Base-by-base conservation (phyloP, 2,329 filamentous ascomycete genomes). In the Aspergillus aculeatinus region DNA sequence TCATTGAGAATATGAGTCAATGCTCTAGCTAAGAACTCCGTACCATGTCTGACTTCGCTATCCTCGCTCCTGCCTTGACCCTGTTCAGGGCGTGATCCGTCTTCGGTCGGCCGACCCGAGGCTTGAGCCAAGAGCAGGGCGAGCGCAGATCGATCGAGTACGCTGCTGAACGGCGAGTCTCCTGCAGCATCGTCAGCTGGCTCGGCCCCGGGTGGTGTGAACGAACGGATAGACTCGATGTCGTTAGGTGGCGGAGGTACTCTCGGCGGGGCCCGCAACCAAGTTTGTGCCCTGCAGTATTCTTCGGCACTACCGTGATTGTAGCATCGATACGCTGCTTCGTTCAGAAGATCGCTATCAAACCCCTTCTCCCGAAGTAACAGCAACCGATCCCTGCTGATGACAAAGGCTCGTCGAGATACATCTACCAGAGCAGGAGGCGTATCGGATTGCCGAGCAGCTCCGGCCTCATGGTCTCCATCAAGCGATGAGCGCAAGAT, bases 281-380 rank as follows among this genome's bases (percentile, higher is more conserved):
- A 80, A 51, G 75, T 79, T 61, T 90, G 85, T 14, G 87, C 85
- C 58, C 80, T 81, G 71, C 90, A 95, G 72, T 98, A 98, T 58
- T 95, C 90, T 35, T 82, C 80, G 6, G 91, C 87, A 27, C 81
- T 77, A 2, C 78, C 73, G 4, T 84, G 83, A 58, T 91, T 91
- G 69, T 91, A 89, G 68, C 91, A 91, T 57, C 94, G 87, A 73
- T 91, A 97, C 0, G 95, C 79, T 31, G 91, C 92, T 75, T 98
- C 94, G 33, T 85, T 83, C 6, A 85, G 89, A 55, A 97, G 80
- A 12, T 86, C 84, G 48, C 83, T 79, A 21, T 87, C 81, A 60
- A 80, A 85, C 1, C 81, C 82, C 57, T 80, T 79, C 9, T 81
- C 79, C 29, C 76, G 70, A 14, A 81, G 66, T 10, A 69, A 62